Evolutionary conservation across 371 early-diverging fungal species (phyloP).

Genomic region (Batrachochytrium dendrobatidis): DNA sequence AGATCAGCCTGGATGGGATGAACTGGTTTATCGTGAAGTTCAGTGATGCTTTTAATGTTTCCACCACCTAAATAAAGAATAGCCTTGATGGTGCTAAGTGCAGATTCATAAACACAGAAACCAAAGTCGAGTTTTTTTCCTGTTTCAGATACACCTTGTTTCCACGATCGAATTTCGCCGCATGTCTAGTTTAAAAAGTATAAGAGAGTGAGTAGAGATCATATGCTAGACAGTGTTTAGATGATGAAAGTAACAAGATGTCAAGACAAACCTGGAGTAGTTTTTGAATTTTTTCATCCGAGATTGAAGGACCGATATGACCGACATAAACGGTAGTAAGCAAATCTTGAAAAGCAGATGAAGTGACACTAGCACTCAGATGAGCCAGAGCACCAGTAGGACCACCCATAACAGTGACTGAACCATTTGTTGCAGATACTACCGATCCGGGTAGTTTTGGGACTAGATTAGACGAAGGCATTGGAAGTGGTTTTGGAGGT

Average conservation of each 20-base stretch:
- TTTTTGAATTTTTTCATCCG: slow-evolving; percentile 62
- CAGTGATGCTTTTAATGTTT: slow-evolving; percentile 43
- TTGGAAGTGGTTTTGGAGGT: not conserved
- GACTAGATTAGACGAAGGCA: not conserved
- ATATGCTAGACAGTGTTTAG: too few species aligned
- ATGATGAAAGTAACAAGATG: slow-evolving; percentile 10
- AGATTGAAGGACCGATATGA: slow-evolving; percentile 63
- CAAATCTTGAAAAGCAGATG: slow-evolving; percentile 37
- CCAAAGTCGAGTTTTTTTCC: slow-evolving; percentile 73
- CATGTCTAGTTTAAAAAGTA: slow-evolving; percentile 40
- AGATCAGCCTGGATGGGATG: slow-evolving; percentile 53
- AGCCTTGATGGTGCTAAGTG: slow-evolving; percentile 59
- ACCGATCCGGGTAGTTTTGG: not conserved
- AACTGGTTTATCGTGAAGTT: slow-evolving; percentile 44
- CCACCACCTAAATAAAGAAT: slow-evolving; percentile 66
- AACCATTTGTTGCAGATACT: not conserved
- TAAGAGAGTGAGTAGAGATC: slow-evolving; percentile 4
- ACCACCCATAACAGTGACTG: not conserved
- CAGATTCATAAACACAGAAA: slow-evolving; percentile 68
- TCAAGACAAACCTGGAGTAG: slow-evolving; percentile 50
- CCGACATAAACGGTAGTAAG: slow-evolving; percentile 68
- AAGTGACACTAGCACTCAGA: not conserved
- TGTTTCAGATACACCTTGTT: slow-evolving; percentile 55
- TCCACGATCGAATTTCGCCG: slow-evolving; percentile 63
- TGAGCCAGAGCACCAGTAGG: not conserved